Evolutionary conservation across 2,329 filamentous ascomycete species (phyloP), one percentile per base, ranked within the genome.

Genomic region (Clonostachys rhizophaga): DNA sequence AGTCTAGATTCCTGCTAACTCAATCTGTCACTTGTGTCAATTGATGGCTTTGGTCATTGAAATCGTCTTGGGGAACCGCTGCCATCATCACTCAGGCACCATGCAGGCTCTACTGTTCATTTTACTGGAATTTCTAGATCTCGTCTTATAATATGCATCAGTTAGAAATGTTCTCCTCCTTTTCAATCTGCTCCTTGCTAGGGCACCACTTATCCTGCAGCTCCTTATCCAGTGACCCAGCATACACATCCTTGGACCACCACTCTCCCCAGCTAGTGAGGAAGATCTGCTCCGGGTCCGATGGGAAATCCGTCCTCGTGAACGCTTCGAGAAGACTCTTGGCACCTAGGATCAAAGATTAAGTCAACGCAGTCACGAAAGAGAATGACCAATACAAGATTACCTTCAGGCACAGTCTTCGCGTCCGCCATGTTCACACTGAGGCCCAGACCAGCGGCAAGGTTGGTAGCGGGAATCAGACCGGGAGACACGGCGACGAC

Each of bases 231-330:
- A 76, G 58, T 2, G 62, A 62, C 47, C 63, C 58, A 12, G 53
- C 63, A 45, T 70, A 70, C 3, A 70, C 62, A 5, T 69, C 63
- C 56, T 68, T 75, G 13, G 63, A 55, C 75, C 75, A 79, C 74
- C 75, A 80, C 61, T 79, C 75, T 2, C 76, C 76, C 75, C 74
- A 78, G 53, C 74, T 78, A 0, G 75, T 78, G 42, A 80, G 53
- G 57, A 79, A 79, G 47, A 79, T 75, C 44, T 69, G 68, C 16
- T 79, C 71, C 0, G 68, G 70, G 35, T 80, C 74, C 24, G 71
- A 65, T 2, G 76, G 76, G 39, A 79, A 62, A 51, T 78, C 74
- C 16, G 65, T 62, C 4, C 66, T 56, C 1, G 63, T 67, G 24
- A 78, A 65, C 1, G 74, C 75, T 1, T 59, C 57, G 14, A 75